A percentile compares a stretch with the other conserved stretches of the same genome.
Conservation (phyloP, 73 alveolate genomes). For the Tetrahymena malaccensis region DNA sequence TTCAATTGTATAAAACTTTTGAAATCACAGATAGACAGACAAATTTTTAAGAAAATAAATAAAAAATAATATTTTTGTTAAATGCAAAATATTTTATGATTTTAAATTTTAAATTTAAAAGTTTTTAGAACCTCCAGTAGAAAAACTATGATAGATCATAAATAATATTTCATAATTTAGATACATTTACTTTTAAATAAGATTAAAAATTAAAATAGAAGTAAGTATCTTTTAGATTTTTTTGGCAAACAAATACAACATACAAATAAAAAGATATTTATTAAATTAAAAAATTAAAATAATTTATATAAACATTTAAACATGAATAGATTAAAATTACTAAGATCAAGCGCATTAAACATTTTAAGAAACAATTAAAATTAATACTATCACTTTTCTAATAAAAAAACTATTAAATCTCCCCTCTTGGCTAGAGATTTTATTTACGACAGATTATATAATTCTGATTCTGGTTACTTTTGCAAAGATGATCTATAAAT, state of each 20-base stretch:
- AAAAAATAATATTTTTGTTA: too few species aligned
- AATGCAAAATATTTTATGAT: too few species aligned
- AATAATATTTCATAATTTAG: neutral
- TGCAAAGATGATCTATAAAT: slow-evolving; percentile 57
- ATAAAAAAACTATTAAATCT: neutral
- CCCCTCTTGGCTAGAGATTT: slow-evolving; percentile 46
- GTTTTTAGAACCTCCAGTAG: too few species aligned
- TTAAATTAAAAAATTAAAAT: too few species aligned
- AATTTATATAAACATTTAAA: too few species aligned
- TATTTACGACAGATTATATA: slow-evolving; percentile 64
- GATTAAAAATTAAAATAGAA: neutral
- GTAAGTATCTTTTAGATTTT: neutral
- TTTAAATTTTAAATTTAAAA: too few species aligned
- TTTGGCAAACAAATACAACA: neutral
- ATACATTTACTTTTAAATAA: too few species aligned
- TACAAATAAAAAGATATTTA: neutral
- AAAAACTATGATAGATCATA: too few species aligned
- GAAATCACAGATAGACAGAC: too few species aligned
- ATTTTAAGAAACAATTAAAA: neutral
- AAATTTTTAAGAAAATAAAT: too few species aligned
- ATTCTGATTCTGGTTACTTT: slow-evolving; percentile 66
- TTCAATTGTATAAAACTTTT: too few species aligned
- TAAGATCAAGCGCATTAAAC: neutral
- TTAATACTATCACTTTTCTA: neutral
- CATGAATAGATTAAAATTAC: neutral